Evolutionary conservation across 495 filamentous ascomycete genomes (phyloP).

Genomic region (Sordaria brevicollis): DNA sequence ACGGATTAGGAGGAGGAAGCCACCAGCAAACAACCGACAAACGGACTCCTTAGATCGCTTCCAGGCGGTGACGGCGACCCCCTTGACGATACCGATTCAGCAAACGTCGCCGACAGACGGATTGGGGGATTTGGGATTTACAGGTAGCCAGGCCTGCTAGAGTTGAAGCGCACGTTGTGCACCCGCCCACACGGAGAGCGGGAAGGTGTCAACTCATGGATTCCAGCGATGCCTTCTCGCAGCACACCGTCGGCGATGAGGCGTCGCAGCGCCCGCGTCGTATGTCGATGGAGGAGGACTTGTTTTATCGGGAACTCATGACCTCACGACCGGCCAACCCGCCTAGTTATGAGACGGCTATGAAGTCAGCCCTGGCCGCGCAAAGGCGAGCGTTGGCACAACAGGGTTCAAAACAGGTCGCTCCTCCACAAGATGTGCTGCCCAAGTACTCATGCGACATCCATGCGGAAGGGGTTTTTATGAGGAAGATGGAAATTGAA

Average conservation of each 20-base stretch:
- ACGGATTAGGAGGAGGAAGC: slow-evolving; percentile 15
- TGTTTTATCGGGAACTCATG: slow-evolving; percentile 27
- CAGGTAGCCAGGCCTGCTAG: background rate
- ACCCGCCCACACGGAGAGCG: background rate
- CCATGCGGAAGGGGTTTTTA: slow-evolving; percentile 40
- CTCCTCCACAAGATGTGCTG: slow-evolving; percentile 24
- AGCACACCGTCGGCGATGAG: slow-evolving; percentile 17
- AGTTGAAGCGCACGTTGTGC: background rate
- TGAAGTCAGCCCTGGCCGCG: slow-evolving; percentile 19
- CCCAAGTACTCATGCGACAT: slow-evolving; percentile 48
- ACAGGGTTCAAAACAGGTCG: background rate
- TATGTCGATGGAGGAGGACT: slow-evolving; percentile 32
- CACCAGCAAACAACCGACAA: background rate
- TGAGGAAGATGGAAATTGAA: slow-evolving; percentile 47
- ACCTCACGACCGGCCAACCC: slow-evolving; percentile 25
- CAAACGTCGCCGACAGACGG: background rate
- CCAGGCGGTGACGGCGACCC: slow-evolving; percentile 1
- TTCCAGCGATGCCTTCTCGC: slow-evolving; percentile 24
- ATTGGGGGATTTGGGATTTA: background rate
- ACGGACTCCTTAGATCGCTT: background rate
- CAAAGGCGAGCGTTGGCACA: slow-evolving; percentile 21
- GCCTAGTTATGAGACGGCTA: slow-evolving; percentile 26
- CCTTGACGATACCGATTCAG: background rate
- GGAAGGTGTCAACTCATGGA: background rate
- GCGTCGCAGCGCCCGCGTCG: slow-evolving; percentile 19